These are phyloP conservation scores for Dothideomycetes sp. DNA, from an alignment of 2,329 filamentous ascomycete species.

Conservation along the genomic window DNA sequence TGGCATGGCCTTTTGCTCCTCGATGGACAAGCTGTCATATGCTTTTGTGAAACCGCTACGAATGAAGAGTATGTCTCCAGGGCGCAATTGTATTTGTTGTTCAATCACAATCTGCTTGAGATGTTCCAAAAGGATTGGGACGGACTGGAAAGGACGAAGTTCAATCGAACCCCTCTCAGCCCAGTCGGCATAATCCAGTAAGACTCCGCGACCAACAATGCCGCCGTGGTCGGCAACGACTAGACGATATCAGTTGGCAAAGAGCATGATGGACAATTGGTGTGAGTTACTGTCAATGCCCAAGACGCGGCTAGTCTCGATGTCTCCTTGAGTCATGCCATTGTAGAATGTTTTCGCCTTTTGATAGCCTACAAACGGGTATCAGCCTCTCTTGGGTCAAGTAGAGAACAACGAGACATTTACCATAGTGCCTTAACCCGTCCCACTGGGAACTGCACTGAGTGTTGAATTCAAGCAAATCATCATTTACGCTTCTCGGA, in stretches of 20 bases:
- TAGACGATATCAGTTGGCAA: neutral
- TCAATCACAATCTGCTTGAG: conserved; percentile 47
- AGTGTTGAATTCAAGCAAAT: conserved; percentile 37
- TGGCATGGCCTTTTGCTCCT: conserved; percentile 27
- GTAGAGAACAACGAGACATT: too few relatives aligned
- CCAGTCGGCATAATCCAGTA: conserved; percentile 33
- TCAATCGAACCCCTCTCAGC: conserved; percentile 29
- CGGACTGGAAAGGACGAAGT: conserved; percentile 30
- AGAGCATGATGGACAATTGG: neutral
- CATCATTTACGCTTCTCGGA: conserved; percentile 29
- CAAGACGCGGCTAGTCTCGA: conserved; percentile 29
- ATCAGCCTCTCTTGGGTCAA: too few relatives aligned
- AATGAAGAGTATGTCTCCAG: conserved; percentile 49
- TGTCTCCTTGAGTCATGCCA: conserved; percentile 28
- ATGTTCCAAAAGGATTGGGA: conserved; percentile 31
- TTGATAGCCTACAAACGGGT: too few relatives aligned
- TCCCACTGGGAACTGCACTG: conserved; percentile 36
- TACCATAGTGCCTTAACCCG: conserved; percentile 34
- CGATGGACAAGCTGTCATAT: conserved; percentile 46
- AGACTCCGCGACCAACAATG: conserved; percentile 30
- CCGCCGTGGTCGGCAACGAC: conserved; percentile 29
- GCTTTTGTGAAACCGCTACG: conserved; percentile 52
- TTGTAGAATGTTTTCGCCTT: conserved; percentile 30
- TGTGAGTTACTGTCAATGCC: conserved; percentile 30
- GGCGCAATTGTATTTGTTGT: conserved; percentile 46